Conservation (phyloP, 2,329 filamentous ascomycete genomes). For the Fusarium nurragi region DNA sequence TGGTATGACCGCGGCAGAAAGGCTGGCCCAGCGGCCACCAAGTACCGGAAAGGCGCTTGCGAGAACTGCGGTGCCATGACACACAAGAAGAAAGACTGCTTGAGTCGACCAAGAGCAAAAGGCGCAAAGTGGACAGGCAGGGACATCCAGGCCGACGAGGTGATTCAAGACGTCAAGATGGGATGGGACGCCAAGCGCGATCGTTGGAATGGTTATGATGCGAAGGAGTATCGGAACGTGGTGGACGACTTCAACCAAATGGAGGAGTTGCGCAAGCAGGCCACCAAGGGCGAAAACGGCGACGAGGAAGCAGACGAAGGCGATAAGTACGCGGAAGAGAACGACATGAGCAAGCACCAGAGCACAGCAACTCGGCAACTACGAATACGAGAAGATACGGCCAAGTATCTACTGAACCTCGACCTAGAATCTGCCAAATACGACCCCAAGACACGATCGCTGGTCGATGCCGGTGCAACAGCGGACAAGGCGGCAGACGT, state of each 20-base stretch:
- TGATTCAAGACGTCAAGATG: slow-evolving; percentile 83
- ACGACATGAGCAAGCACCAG: slow-evolving; percentile 95
- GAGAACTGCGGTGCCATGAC: slow-evolving; percentile 98
- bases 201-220: slow-evolving; percentile 97
- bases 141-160: slow-evolving; percentile 93
- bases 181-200: slow-evolving; percentile 98
- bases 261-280: slow-evolving; percentile 75
- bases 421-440: slow-evolving; percentile 97
- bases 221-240: slow-evolving; percentile 85
- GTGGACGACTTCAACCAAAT: slow-evolving; percentile 89
- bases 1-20: slow-evolving; percentile 95
- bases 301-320: slow-evolving; percentile 65
- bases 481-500: slow-evolving; percentile 81
- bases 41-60: slow-evolving; percentile 97
- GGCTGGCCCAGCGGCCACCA: slow-evolving; percentile 86
- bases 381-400: slow-evolving; percentile 93
- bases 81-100: slow-evolving; percentile 93
- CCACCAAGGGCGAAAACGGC: slow-evolving; percentile 60
- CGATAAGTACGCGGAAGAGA: slow-evolving; percentile 90
- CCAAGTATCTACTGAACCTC: slow-evolving; percentile 94
- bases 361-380: slow-evolving; percentile 90
- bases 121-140: slow-evolving; percentile 92
- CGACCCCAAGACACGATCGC: slow-evolving; percentile 92
- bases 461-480: slow-evolving; percentile 86
- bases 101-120: slow-evolving; percentile 86